phyloP scores from a whole-genome alignment of 768 basidiomycete species.

The Mrakia hoshinonis region DNA sequence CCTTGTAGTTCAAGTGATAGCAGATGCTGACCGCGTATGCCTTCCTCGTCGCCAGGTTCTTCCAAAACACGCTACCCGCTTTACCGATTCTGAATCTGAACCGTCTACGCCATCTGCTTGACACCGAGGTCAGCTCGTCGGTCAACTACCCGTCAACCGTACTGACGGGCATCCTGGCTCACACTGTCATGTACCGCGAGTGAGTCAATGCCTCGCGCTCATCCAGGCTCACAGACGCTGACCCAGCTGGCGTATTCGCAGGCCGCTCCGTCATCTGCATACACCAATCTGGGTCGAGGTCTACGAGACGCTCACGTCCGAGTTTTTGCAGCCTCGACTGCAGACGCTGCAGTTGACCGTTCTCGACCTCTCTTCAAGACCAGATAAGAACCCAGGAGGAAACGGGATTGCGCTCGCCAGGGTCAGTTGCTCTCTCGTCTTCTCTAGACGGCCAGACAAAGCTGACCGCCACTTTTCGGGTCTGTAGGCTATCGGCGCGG shows the following conservation, averaged over 20 bases:
- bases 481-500: conserved; percentile 19
- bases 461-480: not conserved
- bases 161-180: conserved; percentile 21
- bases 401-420: conserved; percentile 27
- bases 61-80: conserved; percentile 23
- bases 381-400: conserved; percentile 27
- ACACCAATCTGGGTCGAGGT: conserved; percentile 7
- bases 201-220: not conserved
- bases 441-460: not conserved
- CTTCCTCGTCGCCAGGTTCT: no score
- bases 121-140: not conserved
- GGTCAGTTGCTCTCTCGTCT: not conserved
- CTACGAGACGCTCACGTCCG: conserved; percentile 22
- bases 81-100: conserved; percentile 24
- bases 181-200: conserved; percentile 17
- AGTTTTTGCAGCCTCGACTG: conserved; percentile 25
- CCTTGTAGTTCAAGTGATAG: no score
- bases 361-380: conserved; percentile 24
- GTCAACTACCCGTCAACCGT: conserved; percentile 16
- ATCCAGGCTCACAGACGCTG: not conserved
- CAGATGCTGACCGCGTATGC: no score
- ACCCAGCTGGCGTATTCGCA: not conserved
- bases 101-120: conserved; percentile 20
- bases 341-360: conserved; percentile 30
- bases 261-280: not conserved